Conservation (phyloP, 768 basidiomycete species). For the Symmetrospora coprosmae region DNA sequence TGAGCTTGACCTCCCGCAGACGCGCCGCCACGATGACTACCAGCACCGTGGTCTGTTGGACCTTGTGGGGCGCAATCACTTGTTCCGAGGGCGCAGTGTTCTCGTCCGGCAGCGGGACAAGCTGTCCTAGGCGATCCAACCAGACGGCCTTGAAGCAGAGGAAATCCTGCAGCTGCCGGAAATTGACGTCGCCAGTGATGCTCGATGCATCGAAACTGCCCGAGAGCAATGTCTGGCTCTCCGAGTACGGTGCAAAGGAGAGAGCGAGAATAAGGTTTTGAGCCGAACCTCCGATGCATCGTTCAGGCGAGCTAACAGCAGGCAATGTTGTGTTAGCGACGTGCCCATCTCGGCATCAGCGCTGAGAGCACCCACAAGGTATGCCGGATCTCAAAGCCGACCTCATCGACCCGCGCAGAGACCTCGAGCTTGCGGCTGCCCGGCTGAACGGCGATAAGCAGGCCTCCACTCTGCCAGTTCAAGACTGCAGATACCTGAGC, state of each 20-base stretch:
- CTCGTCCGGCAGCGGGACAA: slow-evolving; percentile 42
- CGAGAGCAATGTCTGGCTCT: slow-evolving; percentile 23
- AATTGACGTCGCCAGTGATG: slow-evolving; percentile 59
- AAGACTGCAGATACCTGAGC: slow-evolving; percentile 80
- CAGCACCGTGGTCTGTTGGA: slow-evolving; percentile 41
- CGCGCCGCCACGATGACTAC: slow-evolving; percentile 55
- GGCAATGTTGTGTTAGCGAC: slow-evolving; percentile 20
- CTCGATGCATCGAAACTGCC: slow-evolving; percentile 44
- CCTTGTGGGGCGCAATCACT: not conserved
- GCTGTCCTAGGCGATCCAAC: slow-evolving; percentile 70
- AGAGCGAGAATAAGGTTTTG: slow-evolving; percentile 63
- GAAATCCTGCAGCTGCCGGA: slow-evolving; percentile 78
- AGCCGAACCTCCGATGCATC: slow-evolving; percentile 52
- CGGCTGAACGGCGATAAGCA: slow-evolving; percentile 63
- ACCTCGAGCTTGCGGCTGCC: slow-evolving; percentile 58
- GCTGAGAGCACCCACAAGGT: slow-evolving; percentile 27
- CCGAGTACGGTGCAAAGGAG: slow-evolving; percentile 48
- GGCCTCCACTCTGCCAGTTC: slow-evolving; percentile 89
- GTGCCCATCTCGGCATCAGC: not conserved
- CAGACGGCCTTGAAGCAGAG: slow-evolving; percentile 91
- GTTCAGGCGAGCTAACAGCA: slow-evolving; percentile 31
- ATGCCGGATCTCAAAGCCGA: slow-evolving; percentile 67
- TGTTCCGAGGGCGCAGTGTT: not conserved
- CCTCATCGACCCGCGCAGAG: slow-evolving; percentile 63
- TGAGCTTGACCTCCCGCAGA: slow-evolving; percentile 56